Evolutionary conservation across 805 yeast genomes (phyloP).

Genomic region (Cyberlindnera nakhonratchasimensis): DNA sequence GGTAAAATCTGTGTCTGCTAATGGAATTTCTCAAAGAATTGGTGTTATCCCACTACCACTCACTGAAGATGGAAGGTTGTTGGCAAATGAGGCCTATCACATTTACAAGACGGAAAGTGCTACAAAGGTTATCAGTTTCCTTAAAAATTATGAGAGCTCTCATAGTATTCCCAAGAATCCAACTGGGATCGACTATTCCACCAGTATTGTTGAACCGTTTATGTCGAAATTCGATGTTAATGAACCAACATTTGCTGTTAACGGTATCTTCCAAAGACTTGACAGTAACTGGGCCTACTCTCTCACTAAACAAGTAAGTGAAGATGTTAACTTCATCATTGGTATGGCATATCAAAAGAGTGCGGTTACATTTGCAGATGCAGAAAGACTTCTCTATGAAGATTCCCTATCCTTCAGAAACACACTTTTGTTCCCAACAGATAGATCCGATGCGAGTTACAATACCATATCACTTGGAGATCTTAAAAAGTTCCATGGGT

Average conservation of each 20-base stretch:
- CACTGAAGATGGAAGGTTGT: slow-evolving; percentile 18
- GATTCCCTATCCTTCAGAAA: slow-evolving; percentile 45
- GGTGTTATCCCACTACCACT: slow-evolving; percentile 70
- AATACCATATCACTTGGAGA: slow-evolving; percentile 21
- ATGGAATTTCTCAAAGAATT: slow-evolving; percentile 70
- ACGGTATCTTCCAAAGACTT: slow-evolving; percentile 65
- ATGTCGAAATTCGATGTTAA: slow-evolving; percentile 38
- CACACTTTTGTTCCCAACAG: slow-evolving; percentile 48
- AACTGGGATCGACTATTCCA: slow-evolving; percentile 20
- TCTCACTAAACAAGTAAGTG: slow-evolving; percentile 48
- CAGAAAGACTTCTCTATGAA: slow-evolving; percentile 40
- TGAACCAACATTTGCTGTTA: slow-evolving; percentile 55
- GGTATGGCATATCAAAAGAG: slow-evolving; percentile 26
- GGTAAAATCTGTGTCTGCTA: slow-evolving; percentile 45
- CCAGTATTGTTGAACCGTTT: slow-evolving; percentile 27
- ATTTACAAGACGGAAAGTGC: slow-evolving; percentile 15
- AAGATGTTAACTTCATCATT: slow-evolving; percentile 42
- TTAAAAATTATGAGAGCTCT: neutral
- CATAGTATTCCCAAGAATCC: slow-evolving; percentile 10
- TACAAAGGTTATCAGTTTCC: slow-evolving; percentile 6
- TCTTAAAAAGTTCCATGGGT: slow-evolving; percentile 6
- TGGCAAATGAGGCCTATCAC: slow-evolving; percentile 22
- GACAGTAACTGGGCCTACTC: slow-evolving; percentile 52
- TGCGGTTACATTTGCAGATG: slow-evolving; percentile 26
- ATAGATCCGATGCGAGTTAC: slow-evolving; percentile 31